These are phyloP conservation scores for Candida orba DNA, from an alignment of 805 yeast species.

Conservation along the genomic window DNA sequence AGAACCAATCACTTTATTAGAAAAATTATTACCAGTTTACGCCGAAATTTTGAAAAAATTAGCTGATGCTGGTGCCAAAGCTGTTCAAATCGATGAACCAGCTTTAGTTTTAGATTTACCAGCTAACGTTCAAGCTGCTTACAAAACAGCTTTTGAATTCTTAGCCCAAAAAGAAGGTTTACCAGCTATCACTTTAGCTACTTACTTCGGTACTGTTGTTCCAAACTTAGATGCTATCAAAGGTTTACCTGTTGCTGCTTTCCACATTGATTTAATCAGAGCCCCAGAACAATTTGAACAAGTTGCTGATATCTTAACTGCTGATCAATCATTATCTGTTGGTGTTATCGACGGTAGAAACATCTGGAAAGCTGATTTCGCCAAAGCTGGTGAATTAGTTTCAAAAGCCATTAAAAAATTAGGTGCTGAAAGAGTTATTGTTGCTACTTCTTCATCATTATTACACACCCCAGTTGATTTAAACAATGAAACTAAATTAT, in stretches of 20 bases:
- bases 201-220: constrained; percentile 98
- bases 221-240: constrained; percentile 90
- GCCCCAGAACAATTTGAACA: constrained; percentile 92
- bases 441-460: constrained; percentile 93
- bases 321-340: constrained; percentile 77
- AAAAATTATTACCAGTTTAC: constrained; percentile 89
- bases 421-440: constrained; percentile 81
- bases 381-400: constrained; percentile 78
- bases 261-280: constrained; percentile 96
- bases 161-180: constrained; percentile 59
- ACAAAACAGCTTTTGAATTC: constrained; percentile 78
- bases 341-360: constrained; percentile 99
- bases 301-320: constrained; percentile 58
- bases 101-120: constrained; percentile 90
- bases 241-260: constrained; percentile 87
- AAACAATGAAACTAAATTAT: constrained; percentile 83
- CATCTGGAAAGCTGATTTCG: constrained; percentile 96
- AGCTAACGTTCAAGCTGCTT: constrained; percentile 74
- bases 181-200: constrained; percentile 77
- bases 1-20: constrained; percentile 85
- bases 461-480: constrained; percentile 98
- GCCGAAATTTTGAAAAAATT: constrained; percentile 81
- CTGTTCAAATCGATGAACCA: constrained; percentile 98
- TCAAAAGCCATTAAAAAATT: constrained; percentile 76
- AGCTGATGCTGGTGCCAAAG: constrained; percentile 88